Evolutionary conservation across 176 grass and related monocot genomes (phyloP).

Genomic region (Triticum timopheevii): DNA sequence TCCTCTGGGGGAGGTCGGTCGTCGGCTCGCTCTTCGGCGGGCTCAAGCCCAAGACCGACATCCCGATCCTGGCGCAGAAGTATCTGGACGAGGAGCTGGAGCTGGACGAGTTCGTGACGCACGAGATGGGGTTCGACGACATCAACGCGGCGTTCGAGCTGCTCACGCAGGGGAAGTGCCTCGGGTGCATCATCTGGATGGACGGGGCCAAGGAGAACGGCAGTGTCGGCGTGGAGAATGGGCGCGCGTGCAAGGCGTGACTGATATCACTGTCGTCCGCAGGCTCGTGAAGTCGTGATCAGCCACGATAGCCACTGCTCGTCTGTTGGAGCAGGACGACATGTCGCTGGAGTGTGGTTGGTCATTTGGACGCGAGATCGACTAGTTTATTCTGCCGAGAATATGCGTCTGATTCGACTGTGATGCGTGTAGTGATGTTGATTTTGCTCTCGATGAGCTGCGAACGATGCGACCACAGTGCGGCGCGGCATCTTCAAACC

Average conservation of each 20-base stretch:
- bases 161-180: conserved; percentile 39
- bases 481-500: too few species aligned
- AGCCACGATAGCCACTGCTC: background rate
- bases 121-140: conserved; percentile 48
- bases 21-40: conserved; percentile 48
- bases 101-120: conserved; percentile 53
- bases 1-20: conserved; percentile 34
- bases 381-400: too few species aligned
- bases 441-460: too few species aligned
- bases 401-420: too few species aligned
- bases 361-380: too few species aligned
- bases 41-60: conserved; percentile 54
- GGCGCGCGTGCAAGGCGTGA: background rate
- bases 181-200: conserved; percentile 61
- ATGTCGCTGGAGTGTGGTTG: too few species aligned
- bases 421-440: too few species aligned
- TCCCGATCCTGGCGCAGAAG: conserved; percentile 43
- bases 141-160: conserved; percentile 56
- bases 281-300: background rate
- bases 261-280: background rate
- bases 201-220: background rate
- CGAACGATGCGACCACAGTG: too few species aligned
- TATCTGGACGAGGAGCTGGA: conserved; percentile 58
- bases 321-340: too few species aligned
- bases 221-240: too few species aligned